Evolutionary conservation across 1,284 basidiomycete genomes (phyloP), one percentile per base, ranked within the genome.

Genomic region (Trichosporon sp.): DNA sequence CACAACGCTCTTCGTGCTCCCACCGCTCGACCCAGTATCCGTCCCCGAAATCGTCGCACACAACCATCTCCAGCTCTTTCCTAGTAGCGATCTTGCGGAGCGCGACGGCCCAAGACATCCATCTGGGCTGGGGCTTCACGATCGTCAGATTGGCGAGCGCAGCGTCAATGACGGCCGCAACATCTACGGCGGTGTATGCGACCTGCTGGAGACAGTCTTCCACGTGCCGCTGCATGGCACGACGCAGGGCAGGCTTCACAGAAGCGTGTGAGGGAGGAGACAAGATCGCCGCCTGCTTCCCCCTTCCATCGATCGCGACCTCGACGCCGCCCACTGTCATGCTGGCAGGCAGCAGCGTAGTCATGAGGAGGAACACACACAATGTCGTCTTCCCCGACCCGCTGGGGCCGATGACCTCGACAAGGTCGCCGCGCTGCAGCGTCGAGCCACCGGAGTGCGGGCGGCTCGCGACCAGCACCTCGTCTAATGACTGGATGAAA

Each of bases 361-460:
- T 80, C 59, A 79, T 65, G 21, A 83, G 73, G 10, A 82, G 71
- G 61, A 77, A 77, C 19, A 66, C 38, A 2, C 51, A 12, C 11
- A 79, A 38, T 4, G 69, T 40, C 3, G 74, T 78, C 79, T 76
- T 75, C 68, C 83, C 83, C 31, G 78, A 78, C 5, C 83, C 83
- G 16, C 75, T 79, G 0, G 80, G 73, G 0, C 83, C 83, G 35
- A 80, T 74, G 10, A 84, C 16, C 70, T 84, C 83, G 1, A 83
- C 56, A 32, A 84, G 69, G 70, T 84, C 83, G n/a, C 83, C 83
- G 54, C 81, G 75, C 51, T 79, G 79, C 21, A 84, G 71, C 0
- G 73, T 73, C 2, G 83, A 83, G 0, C 73, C 73, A 11, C 76
- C 79, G 0, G 61, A 65, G 70, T 79, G 79, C 4, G 75, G 76